phyloP scores from a whole-genome alignment of 768 basidiomycete species.

The Lactifluus pinguis region DNA sequence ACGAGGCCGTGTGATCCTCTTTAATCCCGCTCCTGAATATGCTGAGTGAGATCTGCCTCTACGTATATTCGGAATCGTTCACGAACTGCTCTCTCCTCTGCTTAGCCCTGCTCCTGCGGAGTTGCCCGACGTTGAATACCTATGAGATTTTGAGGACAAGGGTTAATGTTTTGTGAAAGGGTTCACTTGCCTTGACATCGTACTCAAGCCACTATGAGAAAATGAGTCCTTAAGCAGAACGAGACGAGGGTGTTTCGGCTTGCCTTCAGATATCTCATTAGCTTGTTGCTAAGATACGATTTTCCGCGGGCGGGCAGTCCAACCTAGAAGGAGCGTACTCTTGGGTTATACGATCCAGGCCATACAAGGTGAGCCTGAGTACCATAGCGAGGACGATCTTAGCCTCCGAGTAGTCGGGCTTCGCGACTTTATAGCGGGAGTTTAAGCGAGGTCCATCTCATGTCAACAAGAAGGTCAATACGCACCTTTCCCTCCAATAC shows the following conservation, averaged over 20 bases:
- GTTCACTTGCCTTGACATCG: slow-evolving; percentile 69
- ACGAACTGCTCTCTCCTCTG: slow-evolving; percentile 67
- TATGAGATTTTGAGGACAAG: slow-evolving; percentile 23
- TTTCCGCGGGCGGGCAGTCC: slow-evolving; percentile 97
- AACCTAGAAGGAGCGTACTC: slow-evolving; percentile 42
- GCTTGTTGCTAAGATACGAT: slow-evolving; percentile 96
- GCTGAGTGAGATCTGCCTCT: not conserved
- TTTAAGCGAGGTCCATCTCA: not conserved
- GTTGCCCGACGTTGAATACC: slow-evolving; percentile 98
- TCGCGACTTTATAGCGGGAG: slow-evolving; percentile 55
- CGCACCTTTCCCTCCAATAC: slow-evolving; percentile 82
- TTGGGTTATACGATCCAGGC: not conserved
- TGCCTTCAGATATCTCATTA: slow-evolving; percentile 92
- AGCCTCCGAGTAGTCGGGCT: slow-evolving; percentile 96
- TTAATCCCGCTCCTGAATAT: slow-evolving; percentile 61
- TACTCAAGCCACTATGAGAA: slow-evolving; percentile 88
- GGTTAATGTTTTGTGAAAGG: not conserved
- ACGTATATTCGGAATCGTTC: not conserved
- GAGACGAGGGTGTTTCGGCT: not conserved
- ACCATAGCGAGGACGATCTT: slow-evolving; percentile 99
- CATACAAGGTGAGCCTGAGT: slow-evolving; percentile 13
- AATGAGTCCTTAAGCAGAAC: not conserved
- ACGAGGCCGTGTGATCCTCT: slow-evolving; percentile 85
- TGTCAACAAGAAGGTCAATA: not conserved
- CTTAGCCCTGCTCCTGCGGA: slow-evolving; percentile 77